phyloP scores from a whole-genome alignment of 179 eudicot genomes.

The Heliamphora pulchella region DNA sequence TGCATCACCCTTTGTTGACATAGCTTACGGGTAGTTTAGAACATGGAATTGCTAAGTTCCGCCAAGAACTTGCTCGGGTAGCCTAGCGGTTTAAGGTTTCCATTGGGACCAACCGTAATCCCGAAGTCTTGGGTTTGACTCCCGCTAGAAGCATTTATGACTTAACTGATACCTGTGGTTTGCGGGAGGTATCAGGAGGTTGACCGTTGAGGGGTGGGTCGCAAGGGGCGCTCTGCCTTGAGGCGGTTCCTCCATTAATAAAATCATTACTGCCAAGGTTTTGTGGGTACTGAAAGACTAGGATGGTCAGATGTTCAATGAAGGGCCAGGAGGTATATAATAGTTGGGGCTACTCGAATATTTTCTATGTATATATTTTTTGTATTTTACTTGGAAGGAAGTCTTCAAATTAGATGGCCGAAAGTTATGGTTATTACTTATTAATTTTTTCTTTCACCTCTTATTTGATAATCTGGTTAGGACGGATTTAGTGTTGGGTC shows the following conservation, averaged over 20 bases:
- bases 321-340: background rate
- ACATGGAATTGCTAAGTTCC: no score
- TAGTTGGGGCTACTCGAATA: background rate
- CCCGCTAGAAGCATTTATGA: no score
- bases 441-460: no score
- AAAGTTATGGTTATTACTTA: background rate
- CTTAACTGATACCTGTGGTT: no score
- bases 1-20: background rate
- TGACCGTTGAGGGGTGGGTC: no score
- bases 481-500: background rate
- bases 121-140: no score
- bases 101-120: no score
- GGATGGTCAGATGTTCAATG: background rate
- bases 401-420: slow-evolving; percentile 4
- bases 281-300: background rate
- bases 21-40: background rate
- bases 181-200: no score
- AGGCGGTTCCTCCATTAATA: no score
- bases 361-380: background rate
- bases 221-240: no score
- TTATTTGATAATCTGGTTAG: background rate
- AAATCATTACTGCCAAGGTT: background rate
- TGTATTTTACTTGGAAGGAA: background rate
- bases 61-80: no score
- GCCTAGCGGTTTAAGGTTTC: no score